A percentile compares a stretch with the other conserved stretches of the same genome.
Evolutionary conservation across 345 rosid species (phyloP).

Genomic region (Populus deltoides): DNA sequence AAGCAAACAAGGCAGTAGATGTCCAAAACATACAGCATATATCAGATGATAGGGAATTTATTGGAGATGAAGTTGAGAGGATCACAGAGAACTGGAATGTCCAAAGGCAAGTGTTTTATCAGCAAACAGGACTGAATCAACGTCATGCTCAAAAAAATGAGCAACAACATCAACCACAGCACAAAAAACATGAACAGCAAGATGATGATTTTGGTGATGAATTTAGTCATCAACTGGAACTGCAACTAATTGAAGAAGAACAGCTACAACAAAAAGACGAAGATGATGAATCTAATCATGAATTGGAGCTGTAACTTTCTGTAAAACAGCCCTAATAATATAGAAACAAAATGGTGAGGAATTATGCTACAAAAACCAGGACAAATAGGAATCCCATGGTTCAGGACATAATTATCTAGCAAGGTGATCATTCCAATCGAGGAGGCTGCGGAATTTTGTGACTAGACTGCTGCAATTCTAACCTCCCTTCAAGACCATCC

Average conservation of each 20-base stretch:
- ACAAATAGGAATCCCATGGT: too few relatives aligned
- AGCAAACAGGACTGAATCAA: constrained; percentile 42
- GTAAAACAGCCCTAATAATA: neutral
- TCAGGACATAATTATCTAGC: too few relatives aligned
- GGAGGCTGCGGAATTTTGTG: too few relatives aligned
- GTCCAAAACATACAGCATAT: constrained; percentile 59
- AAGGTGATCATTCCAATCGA: too few relatives aligned
- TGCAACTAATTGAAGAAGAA: constrained; percentile 13
- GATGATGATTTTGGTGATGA: neutral
- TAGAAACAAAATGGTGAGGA: neutral
- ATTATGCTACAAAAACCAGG: too few relatives aligned
- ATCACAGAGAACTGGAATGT: constrained; percentile 53
- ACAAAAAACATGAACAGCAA: neutral
- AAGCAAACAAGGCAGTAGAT: constrained; percentile 44
- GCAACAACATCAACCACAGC: neutral
- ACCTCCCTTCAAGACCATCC: too few relatives aligned
- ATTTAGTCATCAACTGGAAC: constrained; percentile 7
- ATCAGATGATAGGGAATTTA: constrained; percentile 38
- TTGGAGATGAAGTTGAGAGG: constrained; percentile 46
- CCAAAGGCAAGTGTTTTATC: constrained; percentile 43
- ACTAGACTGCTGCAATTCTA: too few relatives aligned
- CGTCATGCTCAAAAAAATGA: constrained; percentile 1
- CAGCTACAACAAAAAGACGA: constrained; percentile 5
- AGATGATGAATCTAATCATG: constrained; percentile 3
- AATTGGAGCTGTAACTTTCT: neutral